Conservation (phyloP, 2,329 filamentous ascomycete species). For the Cercospora berteroae region DNA sequence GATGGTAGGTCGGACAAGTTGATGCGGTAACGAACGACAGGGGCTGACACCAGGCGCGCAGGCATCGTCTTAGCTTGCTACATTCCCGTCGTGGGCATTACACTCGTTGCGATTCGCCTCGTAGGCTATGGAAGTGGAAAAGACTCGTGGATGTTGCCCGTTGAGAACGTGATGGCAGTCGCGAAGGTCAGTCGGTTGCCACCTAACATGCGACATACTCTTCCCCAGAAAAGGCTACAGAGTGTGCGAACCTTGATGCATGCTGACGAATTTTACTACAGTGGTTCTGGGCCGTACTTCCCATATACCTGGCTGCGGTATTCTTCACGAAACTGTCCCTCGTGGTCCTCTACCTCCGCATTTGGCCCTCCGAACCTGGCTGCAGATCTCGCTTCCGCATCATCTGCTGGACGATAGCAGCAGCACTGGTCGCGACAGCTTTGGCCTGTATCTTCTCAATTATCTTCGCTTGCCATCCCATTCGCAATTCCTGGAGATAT, state of each 20-base stretch:
- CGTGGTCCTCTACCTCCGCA: slow-evolving; percentile 21
- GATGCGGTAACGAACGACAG: background rate
- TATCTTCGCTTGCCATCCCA: slow-evolving; percentile 18
- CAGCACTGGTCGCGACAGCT: slow-evolving; percentile 3
- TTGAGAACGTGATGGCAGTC: background rate
- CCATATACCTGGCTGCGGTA: slow-evolving; percentile 16
- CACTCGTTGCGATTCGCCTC: background rate
- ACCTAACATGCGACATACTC: background rate
- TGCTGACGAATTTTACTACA: background rate
- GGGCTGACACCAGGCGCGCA: background rate
- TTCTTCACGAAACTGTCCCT: slow-evolving; percentile 19
- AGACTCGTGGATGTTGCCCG: slow-evolving; percentile 14
- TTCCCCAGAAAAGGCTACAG: background rate
- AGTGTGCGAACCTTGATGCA: background rate
- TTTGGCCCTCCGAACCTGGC: slow-evolving; percentile 3
- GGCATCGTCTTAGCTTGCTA: slow-evolving; percentile 1
- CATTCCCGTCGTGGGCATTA: slow-evolving; percentile 9
- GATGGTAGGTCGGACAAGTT: background rate
- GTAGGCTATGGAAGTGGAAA: background rate
- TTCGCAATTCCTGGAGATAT: slow-evolving; percentile 16
- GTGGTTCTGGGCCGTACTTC: slow-evolving; percentile 21
- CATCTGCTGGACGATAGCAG: slow-evolving; percentile 10
- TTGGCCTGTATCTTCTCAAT: slow-evolving; percentile 10
- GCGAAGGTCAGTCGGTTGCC: slow-evolving; percentile 2
- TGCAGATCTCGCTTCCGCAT: slow-evolving; percentile 11